Base-by-base conservation (phyloP, 2,329 filamentous ascomycete species). In the Trichoderma sp. region DNA sequence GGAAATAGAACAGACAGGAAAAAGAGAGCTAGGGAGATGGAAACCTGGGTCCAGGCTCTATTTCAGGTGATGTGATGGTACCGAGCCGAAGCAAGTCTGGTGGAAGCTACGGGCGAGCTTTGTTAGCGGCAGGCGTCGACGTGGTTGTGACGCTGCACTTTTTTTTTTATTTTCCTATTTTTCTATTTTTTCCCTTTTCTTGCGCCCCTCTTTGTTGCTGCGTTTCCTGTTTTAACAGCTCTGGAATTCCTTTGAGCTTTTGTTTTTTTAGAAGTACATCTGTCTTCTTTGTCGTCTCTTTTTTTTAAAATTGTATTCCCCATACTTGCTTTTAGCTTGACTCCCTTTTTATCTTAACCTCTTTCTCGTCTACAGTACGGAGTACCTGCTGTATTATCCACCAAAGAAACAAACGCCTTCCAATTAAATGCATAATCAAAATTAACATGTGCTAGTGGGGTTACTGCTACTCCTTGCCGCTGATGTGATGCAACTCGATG, bases 361-460 rank as follows among this genome's bases (percentile, higher is more conserved):
- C 13, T 29, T 31, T 21, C 52, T 56, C 52, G 24, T 65, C 16
- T 31, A 21, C n/a, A n/a, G n/a, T n/a, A n/a, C n/a, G n/a, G n/a
- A n/a, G n/a, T n/a, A n/a, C 40, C 6, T 21, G 21, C 7, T 21
- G 4, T 27, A 31, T 66, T 52, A 24, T 27, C 52, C 62, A 65
- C 29, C n/a, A 58, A 29, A 57, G 31, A 58, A 16, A 35, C 55
- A 57, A 64, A 4, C 47, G 35, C 61, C 35, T 49, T 58, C 27
- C 63, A 60, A 29, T 60, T 33, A 60, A 5, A 33, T 49, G 4
- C 43, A 58, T 55, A 70, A 56, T 61, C 24, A 37, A 55, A 60
- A 68, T 70, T 67, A 40, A 61, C 68, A 69, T 69, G 68, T 69
- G 68, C 60, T 58, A 64, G 61, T 69, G 68, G 60, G 52, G 63